phyloP scores from a whole-genome alignment of 1,139 yeast genomes.

The Scheffersomyces cryptocercus region DNA sequence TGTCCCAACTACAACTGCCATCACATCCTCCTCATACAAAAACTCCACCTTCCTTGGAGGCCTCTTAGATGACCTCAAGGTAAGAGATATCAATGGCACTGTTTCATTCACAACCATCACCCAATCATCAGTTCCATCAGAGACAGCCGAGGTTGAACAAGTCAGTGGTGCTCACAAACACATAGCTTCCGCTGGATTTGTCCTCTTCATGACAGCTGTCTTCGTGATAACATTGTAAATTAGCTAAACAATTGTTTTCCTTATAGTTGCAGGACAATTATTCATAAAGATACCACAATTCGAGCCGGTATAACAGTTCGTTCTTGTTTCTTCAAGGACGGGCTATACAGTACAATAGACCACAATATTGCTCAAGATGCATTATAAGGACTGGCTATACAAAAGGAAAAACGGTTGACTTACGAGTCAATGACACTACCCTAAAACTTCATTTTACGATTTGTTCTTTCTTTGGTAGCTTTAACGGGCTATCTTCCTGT shows the following conservation, averaged over 20 bases:
- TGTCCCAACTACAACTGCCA: not conserved
- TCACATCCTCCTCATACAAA: not conserved
- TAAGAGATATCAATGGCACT: too few species aligned
- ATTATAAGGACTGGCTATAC: too few species aligned
- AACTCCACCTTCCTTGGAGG: not conserved
- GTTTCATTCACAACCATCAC: too few species aligned
- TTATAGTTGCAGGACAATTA: constrained; percentile 23
- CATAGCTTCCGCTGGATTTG: not conserved
- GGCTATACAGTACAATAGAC: not conserved
- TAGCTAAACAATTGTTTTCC: constrained; percentile 3
- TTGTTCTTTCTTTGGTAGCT: not conserved
- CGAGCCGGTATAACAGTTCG: not conserved
- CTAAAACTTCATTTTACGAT: not conserved
- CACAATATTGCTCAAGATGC: not conserved
- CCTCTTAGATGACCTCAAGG: not conserved
- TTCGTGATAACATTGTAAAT: not conserved
- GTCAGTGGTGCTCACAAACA: not conserved
- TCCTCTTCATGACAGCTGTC: not conserved
- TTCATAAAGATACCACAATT: not conserved
- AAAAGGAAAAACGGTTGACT: too few species aligned
- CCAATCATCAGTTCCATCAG: too few species aligned
- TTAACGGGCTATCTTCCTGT: not conserved
- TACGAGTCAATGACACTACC: not conserved
- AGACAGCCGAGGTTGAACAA: not conserved
- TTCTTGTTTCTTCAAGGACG: not conserved